Evolutionary conservation across 2,329 filamentous ascomycete species (phyloP).

Genomic region (Davidsoniella eucalypti): DNA sequence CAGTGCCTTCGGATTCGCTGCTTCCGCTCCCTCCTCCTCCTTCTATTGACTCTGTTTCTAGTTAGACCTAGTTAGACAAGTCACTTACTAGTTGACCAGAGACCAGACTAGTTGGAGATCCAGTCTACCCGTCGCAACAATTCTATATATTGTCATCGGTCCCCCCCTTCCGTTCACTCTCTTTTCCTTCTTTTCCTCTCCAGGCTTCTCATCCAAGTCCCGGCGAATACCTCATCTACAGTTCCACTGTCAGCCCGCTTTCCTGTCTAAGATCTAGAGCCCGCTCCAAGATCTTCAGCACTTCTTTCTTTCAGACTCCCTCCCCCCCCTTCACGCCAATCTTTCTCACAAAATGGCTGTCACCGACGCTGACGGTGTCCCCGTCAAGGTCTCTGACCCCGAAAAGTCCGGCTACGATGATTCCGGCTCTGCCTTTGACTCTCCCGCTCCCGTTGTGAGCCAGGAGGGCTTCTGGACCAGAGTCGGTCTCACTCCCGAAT

Average conservation of each 20-base stretch:
- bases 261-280: neutral
- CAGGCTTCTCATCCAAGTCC: conserved; percentile 6
- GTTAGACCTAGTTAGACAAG: too few species aligned
- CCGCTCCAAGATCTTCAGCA: neutral
- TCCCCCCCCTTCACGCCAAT: neutral
- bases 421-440: conserved; percentile 9
- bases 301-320: neutral
- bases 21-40: neutral
- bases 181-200: conserved; percentile 4
- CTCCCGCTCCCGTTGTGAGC: conserved; percentile 5
- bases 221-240: conserved; percentile 4
- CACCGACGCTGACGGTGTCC: conserved; percentile 9
- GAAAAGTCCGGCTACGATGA: conserved; percentile 10
- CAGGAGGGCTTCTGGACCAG: conserved; percentile 22
- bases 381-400: conserved; percentile 8
- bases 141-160: conserved; percentile 9
- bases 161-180: conserved; percentile 3
- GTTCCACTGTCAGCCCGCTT: neutral
- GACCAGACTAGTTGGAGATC: neutral
- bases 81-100: too few species aligned
- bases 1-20: neutral
- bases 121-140: neutral
- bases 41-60: neutral
- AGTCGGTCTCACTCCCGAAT: conserved; percentile 23
- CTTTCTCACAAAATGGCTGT: neutral